Base-by-base conservation (phyloP, 768 basidiomycete genomes). In the Myochromella boudieri region DNA sequence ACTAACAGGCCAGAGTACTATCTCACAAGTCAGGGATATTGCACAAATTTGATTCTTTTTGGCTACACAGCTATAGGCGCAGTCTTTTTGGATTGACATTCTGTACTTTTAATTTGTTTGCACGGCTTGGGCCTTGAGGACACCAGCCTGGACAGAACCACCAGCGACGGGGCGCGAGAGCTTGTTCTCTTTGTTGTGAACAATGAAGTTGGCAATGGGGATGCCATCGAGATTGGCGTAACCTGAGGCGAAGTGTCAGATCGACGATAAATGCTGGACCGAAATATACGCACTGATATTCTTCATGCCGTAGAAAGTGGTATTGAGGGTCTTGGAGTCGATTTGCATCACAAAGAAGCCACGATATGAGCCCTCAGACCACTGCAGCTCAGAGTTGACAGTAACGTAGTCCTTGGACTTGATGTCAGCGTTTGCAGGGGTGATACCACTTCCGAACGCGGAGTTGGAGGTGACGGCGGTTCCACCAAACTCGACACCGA, bases 401-500 rank as follows among this genome's bases (percentile, higher is more conserved):
- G 52, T 60, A 9, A 78, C 71, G 22, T 74, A 59, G 11, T 49
- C 38, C 10, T 54, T 49, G 3, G 75, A 76, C 14, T 70, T 62
- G 8, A 57, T 52, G 48, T 78, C 66, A 11, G 75, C 72, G 6
- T 63, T 61, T 4, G 54, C 61, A 10, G 76, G 73, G 6, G 59
- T 44, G 42, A 75, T 68, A 17, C 63, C 63, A 8, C 61, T 48
- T 15, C 77, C 75, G 52, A 81, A 80, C 5, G 75, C 51, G 11
- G 77, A 77, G 4, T 56, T 56, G 0, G 78, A 80, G 0, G 78
- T 75, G 9, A 84, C 82, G 0, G 78, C 78, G 0, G 81, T 80
- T 1, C 82, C 81, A 11, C 79, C 80, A 52, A 82, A 82, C 62
- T 84, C 81, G 11, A 82, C 81, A 10, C 75, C 80, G 38, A 79